A percentile compares a stretch with the other conserved stretches of the same genome.
phyloP scores from a whole-genome alignment of 2,329 filamentous ascomycete species.

The Botryotinia globosa region DNA sequence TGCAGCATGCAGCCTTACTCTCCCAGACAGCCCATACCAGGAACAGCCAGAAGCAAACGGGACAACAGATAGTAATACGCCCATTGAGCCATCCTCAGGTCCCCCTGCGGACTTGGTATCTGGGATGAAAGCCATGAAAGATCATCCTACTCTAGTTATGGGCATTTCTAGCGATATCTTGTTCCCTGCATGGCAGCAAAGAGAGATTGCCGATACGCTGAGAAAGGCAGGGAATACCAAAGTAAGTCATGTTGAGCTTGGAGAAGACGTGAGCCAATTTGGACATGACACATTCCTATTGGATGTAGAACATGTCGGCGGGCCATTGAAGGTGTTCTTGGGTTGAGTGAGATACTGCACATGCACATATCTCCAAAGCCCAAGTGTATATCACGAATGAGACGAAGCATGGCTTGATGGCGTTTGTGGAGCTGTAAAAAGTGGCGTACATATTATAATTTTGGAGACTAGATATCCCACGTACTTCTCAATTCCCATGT shows the following conservation, averaged over 20 bases:
- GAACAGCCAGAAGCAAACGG: conserved; percentile 62
- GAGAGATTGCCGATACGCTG: conserved; percentile 85
- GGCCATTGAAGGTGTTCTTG: conserved; percentile 76
- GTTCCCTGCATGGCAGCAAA: conserved; percentile 97
- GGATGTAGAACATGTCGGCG: conserved; percentile 88
- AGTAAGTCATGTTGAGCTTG: conserved; percentile 86
- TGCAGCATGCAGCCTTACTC: conserved; percentile 70
- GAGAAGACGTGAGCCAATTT: conserved; percentile 90
- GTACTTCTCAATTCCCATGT: not conserved
- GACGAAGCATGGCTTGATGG: conserved; percentile 14
- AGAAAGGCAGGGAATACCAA: conserved; percentile 72
- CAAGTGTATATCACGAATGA: conserved; percentile 11
- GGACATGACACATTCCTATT: conserved; percentile 95
- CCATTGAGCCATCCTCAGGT: conserved; percentile 43
- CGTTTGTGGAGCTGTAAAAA: conserved; percentile 19
- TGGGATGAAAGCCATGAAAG: conserved; percentile 67
- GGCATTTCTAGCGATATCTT: conserved; percentile 94
- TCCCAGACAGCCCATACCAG: conserved; percentile 81
- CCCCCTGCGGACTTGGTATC: conserved; percentile 77
- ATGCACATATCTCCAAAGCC: not conserved
- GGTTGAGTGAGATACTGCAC: conserved; percentile 36
- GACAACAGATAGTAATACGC: conserved; percentile 39
- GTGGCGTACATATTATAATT: conserved; percentile 9
- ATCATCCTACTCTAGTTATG: conserved; percentile 83
- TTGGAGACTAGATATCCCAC: not conserved